Percentiles rank a stretch among this genome's conserved stretches.
phyloP scores from a whole-genome alignment of 2,329 filamentous ascomycete genomes.

The Davidsoniella neocaledoniae region DNA sequence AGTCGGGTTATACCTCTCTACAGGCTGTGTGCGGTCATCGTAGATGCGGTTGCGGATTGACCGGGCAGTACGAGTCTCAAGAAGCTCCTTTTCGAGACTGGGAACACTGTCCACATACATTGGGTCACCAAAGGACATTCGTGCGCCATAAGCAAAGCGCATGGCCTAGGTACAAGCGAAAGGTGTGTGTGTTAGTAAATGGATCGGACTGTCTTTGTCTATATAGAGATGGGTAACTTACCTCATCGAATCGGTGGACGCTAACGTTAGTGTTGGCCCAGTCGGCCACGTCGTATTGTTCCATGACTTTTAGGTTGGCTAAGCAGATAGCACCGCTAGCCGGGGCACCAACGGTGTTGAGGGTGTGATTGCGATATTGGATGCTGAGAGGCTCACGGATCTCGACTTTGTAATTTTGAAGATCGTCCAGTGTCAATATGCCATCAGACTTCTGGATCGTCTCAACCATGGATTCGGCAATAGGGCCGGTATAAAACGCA shows the following conservation, averaged over 20 bases:
- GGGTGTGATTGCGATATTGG: constrained; percentile 51
- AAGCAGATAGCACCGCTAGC: constrained; percentile 63
- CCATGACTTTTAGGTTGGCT: constrained; percentile 64
- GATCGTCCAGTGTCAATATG: constrained; percentile 70
- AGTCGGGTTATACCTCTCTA: constrained; percentile 56
- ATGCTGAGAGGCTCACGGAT: constrained; percentile 47
- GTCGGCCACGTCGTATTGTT: constrained; percentile 50
- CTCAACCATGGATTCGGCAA: constrained; percentile 57
- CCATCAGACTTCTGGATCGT: constrained; percentile 54
- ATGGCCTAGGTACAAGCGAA: constrained; percentile 35
- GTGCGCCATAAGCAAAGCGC: constrained; percentile 70
- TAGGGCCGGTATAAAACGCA: constrained; percentile 55
- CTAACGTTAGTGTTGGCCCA: constrained; percentile 43
- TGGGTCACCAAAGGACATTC: constrained; percentile 70
- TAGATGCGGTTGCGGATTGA: constrained; percentile 50
- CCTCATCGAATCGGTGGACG: constrained; percentile 66
- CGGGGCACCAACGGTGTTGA: constrained; percentile 56
- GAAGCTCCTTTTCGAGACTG: constrained; percentile 42
- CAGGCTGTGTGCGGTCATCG: constrained; percentile 53
- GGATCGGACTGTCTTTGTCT: neutral
- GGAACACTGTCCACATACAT: constrained; percentile 48
- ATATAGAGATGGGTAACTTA: neutral
- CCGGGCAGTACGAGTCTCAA: constrained; percentile 41
- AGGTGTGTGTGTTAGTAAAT: neutral
- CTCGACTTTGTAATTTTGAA: constrained; percentile 54